These are phyloP conservation scores for Artomyces pyxidatus DNA, from an alignment of 768 basidiomycete species.

Conservation along the genomic window DNA sequence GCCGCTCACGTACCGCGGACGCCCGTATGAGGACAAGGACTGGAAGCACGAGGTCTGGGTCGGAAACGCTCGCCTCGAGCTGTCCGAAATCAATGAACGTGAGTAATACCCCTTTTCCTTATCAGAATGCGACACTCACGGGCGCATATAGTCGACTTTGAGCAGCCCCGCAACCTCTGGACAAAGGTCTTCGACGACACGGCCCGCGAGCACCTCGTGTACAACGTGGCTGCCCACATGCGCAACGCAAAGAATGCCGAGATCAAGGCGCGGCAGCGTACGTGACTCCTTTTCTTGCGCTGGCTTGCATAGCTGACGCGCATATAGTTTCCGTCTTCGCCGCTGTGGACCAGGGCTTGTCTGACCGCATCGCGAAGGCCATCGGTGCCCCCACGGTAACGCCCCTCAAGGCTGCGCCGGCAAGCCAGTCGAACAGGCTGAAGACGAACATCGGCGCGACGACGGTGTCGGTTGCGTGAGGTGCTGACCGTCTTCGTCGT, in stretches of 20 bases:
- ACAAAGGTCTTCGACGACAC: constrained; percentile 56
- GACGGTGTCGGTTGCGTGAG: background rate
- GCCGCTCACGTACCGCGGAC: constrained; percentile 56
- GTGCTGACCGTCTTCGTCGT: too few species aligned
- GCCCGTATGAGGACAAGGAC: constrained; percentile 26
- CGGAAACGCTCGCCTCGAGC: constrained; percentile 57
- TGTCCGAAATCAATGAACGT: constrained; percentile 78
- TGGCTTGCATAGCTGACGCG: background rate
- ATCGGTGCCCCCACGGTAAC: constrained; percentile 50
- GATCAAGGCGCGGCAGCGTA: constrained; percentile 61
- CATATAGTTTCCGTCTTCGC: constrained; percentile 67
- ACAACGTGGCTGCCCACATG: constrained; percentile 61
- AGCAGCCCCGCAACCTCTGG: constrained; percentile 72
- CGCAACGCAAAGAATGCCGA: constrained; percentile 48
- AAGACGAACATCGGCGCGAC: constrained; percentile 17
- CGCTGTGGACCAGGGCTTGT: constrained; percentile 65
- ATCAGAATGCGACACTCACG: background rate
- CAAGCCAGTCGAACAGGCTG: constrained; percentile 48
- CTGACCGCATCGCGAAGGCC: constrained; percentile 71
- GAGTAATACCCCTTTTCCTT: constrained; percentile 22
- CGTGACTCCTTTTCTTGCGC: constrained; percentile 24
- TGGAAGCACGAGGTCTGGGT: constrained; percentile 68
- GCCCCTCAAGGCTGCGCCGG: constrained; percentile 57
- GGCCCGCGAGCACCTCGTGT: constrained; percentile 51
- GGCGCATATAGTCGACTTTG: constrained; percentile 59